Evolutionary conservation across 805 yeast genomes (phyloP).

Genomic region (Torulaspora quercuum): DNA sequence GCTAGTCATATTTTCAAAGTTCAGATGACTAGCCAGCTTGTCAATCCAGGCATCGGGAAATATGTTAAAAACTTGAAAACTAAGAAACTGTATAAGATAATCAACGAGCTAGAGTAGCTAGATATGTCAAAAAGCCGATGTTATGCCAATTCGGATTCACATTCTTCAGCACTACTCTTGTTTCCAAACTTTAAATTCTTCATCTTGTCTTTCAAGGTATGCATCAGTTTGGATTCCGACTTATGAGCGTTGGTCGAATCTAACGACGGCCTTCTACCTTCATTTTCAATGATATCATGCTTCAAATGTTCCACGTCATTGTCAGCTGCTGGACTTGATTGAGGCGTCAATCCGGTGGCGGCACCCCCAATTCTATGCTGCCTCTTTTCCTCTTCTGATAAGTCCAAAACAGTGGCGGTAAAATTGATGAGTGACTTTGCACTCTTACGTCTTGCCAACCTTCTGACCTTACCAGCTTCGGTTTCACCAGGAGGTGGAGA

Average conservation of each 20-base stretch:
- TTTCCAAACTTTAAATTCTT: conserved; percentile 15
- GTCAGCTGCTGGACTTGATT: conserved; percentile 20
- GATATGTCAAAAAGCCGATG: no score
- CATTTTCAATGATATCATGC: conserved; percentile 13
- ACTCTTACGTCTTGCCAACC: conserved; percentile 61
- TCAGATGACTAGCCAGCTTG: conserved; percentile 45
- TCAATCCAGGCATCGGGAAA: background rate
- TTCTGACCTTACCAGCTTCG: conserved; percentile 41
- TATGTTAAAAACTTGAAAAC: background rate
- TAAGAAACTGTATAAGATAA: no score
- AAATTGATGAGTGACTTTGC: conserved; percentile 69
- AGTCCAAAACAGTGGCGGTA: conserved; percentile 63
- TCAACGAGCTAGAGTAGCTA: no score
- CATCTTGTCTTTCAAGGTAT: conserved; percentile 22
- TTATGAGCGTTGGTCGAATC: conserved; percentile 14
- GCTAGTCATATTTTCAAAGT: conserved; percentile 79
- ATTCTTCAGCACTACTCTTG: conserved; percentile 7
- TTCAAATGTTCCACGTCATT: conserved; percentile 7
- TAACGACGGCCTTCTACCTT: conserved; percentile 11
- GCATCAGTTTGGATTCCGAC: conserved; percentile 19
- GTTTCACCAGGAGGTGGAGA: conserved; percentile 16
- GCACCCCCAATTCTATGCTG: conserved; percentile 28
- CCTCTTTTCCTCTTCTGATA: conserved; percentile 56
- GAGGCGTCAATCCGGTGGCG: conserved; percentile 25
- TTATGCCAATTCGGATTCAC: conserved; percentile 9